Evolutionary conservation across 306 rosid genomes (phyloP), one percentile per base, ranked within the genome.

Genomic region (Cucumis cinereus): DNA sequence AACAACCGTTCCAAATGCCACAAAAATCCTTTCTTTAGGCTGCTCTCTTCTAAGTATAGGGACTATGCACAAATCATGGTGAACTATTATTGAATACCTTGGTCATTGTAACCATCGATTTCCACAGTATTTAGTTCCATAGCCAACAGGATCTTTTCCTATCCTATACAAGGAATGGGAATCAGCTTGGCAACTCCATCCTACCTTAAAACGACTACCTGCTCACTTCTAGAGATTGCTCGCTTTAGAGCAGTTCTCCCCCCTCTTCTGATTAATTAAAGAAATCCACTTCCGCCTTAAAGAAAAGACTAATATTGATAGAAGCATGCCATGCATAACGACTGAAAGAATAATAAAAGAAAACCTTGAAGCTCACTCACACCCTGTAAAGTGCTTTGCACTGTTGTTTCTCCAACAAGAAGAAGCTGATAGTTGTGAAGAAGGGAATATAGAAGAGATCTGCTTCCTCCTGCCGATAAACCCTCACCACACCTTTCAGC

Each of bases 311-410:
- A 41, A 22, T 67, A 24, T 4, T 6, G 10, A 23, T 23, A 24
- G 35, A 13, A 14, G 40, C 75, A 70, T 15, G 26, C 13, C 53
- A 14, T 74, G 57, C 26, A 53, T 28, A 49, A 28, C 38, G 52
- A 33, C 24, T 63, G 62, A 49, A 50, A 77, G 38, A 61, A 77
- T 12, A 53, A 63, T 77, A 53, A 53, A 76, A 77, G 38, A 17
- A 81, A 82, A 74, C 77, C 78, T 82, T 81, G 82, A 80, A 80
- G 89, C 78, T 89, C 96, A 93, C 93, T 91, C 98, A 91, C 92
- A 93, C 98, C 98, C 98, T 94, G 85, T 94, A 94, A 86, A 94
- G 98, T 54, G 98, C 91, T 86, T 94, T 94, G 90, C 98, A 94
- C 80, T 87, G 89, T 82, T 94, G 98, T 77, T 90, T 91, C 80